Evolutionary conservation across 257 asterid species (phyloP).

Genomic region (Thymus mandschuricus): DNA sequence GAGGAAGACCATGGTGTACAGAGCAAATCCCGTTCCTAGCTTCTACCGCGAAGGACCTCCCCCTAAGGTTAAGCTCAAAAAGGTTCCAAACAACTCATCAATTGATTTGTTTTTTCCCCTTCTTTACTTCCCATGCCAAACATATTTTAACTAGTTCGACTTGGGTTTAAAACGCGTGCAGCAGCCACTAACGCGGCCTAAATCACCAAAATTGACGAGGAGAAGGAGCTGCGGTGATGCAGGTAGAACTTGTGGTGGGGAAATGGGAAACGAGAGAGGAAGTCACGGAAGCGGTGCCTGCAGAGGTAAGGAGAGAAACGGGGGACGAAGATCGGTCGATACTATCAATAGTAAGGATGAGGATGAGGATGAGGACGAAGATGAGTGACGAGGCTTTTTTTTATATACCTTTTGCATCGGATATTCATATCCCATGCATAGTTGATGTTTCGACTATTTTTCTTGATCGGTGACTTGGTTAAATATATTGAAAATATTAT

Average conservation of each 20-base stretch:
- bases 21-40: constrained; percentile 92
- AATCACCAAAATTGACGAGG: constrained; percentile 76
- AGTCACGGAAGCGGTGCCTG: too few species aligned
- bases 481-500: too few species aligned
- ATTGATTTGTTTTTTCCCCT: not conserved
- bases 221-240: constrained; percentile 91
- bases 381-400: too few species aligned
- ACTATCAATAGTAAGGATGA: constrained; percentile 32
- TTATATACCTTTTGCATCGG: too few species aligned
- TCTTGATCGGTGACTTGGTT: too few species aligned
- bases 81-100: constrained; percentile 45
- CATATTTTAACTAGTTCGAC: too few species aligned
- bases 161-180: constrained; percentile 41
- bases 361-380: constrained; percentile 34
- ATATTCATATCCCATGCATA: too few species aligned
- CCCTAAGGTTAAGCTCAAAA: constrained; percentile 76
- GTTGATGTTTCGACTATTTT: too few species aligned
- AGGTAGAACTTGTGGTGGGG: constrained; percentile 46
- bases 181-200: constrained; percentile 90
- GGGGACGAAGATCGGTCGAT: constrained; percentile 41
- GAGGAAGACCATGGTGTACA: constrained; percentile 75
- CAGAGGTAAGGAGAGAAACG: constrained; percentile 48
- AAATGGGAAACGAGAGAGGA: constrained; percentile 27
- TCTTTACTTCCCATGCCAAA: not conserved
- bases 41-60: constrained; percentile 92